These are phyloP conservation scores for Limonium bicolor DNA, from an alignment of 148 eudicot species.

Conservation along the genomic window DNA sequence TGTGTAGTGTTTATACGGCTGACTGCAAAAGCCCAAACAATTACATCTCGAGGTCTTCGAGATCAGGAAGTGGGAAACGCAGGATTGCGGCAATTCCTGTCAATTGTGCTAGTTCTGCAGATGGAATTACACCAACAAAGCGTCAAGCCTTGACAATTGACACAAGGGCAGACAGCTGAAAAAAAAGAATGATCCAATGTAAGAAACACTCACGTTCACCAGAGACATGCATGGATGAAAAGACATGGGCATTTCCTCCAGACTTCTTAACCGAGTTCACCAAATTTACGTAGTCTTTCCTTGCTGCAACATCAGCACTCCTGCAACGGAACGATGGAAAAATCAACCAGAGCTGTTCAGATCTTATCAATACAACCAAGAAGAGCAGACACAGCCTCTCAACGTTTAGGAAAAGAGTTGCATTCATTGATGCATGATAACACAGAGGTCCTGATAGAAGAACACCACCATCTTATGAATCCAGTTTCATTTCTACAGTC, in stretches of 20 bases:
- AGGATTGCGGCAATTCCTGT: slow-evolving; percentile 16
- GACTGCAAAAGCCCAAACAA: too few species aligned
- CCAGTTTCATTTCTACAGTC: too few species aligned
- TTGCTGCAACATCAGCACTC: slow-evolving; percentile 7
- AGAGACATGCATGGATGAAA: slow-evolving; percentile 4
- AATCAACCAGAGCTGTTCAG: too few species aligned
- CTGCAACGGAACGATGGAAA: too few species aligned
- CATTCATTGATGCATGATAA: too few species aligned
- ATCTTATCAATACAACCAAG: too few species aligned
- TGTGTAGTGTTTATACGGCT: too few species aligned
- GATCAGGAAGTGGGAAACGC: slow-evolving; percentile 11
- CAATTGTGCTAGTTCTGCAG: slow-evolving; percentile 27
- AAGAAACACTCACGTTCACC: slow-evolving; percentile 44
- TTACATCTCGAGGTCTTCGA: slow-evolving; percentile 44
- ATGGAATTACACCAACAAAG: not conserved
- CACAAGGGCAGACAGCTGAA: not conserved
- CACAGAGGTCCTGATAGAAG: too few species aligned
- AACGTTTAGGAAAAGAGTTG: too few species aligned
- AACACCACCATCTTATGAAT: too few species aligned
- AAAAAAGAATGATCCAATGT: not conserved
- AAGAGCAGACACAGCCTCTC: too few species aligned
- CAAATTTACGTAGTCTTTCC: slow-evolving; percentile 8
- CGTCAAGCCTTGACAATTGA: not conserved
- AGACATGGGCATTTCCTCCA: slow-evolving; percentile 11
- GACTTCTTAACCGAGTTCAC: slow-evolving; percentile 16